These are phyloP conservation scores for Trichoderma reesei DNA, from an alignment of 495 filamentous ascomycete genomes.

Conservation along the genomic window DNA sequence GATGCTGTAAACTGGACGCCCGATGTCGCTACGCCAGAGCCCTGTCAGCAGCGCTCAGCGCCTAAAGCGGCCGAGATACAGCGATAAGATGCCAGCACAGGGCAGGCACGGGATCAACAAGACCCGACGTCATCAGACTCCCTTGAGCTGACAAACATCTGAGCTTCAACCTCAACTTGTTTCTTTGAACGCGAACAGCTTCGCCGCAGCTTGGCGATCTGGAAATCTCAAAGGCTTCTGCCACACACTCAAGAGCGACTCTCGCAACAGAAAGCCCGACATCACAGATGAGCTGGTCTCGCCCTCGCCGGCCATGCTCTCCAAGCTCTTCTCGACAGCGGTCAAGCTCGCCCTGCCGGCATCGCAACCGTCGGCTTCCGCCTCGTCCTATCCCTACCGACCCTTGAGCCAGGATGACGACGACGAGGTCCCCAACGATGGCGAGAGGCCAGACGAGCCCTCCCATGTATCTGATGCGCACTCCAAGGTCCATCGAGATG, in stretches of 20 bases:
- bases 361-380: neutral
- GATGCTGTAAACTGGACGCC: neutral
- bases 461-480: slow-evolving; percentile 25
- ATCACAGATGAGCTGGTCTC: too few relatives aligned
- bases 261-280: too few relatives aligned
- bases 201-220: too few relatives aligned
- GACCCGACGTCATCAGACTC: neutral
- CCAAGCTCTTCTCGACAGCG: slow-evolving; percentile 3
- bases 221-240: too few relatives aligned
- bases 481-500: slow-evolving; percentile 8
- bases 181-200: too few relatives aligned
- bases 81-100: neutral
- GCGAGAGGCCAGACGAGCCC: slow-evolving; percentile 1
- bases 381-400: neutral
- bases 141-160: neutral
- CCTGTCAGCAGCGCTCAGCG: neutral
- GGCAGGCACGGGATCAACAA: neutral
- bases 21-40: slow-evolving; percentile 1
- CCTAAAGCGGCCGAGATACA: neutral
- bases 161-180: too few relatives aligned
- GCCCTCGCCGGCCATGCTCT: neutral
- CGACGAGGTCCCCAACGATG: neutral
- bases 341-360: slow-evolving; percentile 1
- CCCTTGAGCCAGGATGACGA: slow-evolving; percentile 1
- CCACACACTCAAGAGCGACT: too few relatives aligned